Evolutionary conservation across 192 early-diverging fungal genomes (phyloP), one percentile per base, ranked within the genome.

Genomic region (Backusella liffmaniae): DNA sequence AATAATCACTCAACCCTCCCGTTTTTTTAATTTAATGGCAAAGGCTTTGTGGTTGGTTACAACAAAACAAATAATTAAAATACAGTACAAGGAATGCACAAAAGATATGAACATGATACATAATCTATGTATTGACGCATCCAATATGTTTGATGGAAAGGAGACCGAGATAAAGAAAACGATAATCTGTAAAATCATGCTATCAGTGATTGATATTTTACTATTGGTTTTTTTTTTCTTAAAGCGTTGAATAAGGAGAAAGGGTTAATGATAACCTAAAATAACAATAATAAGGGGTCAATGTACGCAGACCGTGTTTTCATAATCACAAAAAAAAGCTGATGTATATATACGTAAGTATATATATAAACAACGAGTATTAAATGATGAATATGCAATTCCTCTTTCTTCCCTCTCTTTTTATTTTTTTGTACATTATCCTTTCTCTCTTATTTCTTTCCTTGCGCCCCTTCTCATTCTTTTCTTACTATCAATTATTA

Each of bases 351-450:
- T 44, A 32, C 30, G 30, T 32, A 32, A 32, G 30, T 32, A 44
- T 49, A 7, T 49, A 49, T 49, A 18, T 18, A 49, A 49, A 49
- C 46, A 49, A 32, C 30, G 30, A 39, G 96, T 89, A 95, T 10
- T 39, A 1, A 10, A 1, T 39, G 2, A 39, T 39, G 37, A 39
- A 39, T 39, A 39, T 39, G 10, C 37, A 39, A 39, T 67, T 5
- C 6, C 23, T 26, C 53, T 59, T 26, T 59, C 23, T 59, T 59
- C 0, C 26, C 26, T 62, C 26, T 62, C 12, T 29, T 62, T 56
- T 23, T 44, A 16, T 44, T 44, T 44, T 44, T n/a, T 44, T 44
- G 42, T 44, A 44, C 42, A 44, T 13, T 44, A 44, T 44, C 42
- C 16, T 7, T 49, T 49, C 46, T n/a, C n/a, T 49, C 46, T 49